phyloP scores from a whole-genome alignment of 345 rosid genomes.

The Excoecaria agallocha region DNA sequence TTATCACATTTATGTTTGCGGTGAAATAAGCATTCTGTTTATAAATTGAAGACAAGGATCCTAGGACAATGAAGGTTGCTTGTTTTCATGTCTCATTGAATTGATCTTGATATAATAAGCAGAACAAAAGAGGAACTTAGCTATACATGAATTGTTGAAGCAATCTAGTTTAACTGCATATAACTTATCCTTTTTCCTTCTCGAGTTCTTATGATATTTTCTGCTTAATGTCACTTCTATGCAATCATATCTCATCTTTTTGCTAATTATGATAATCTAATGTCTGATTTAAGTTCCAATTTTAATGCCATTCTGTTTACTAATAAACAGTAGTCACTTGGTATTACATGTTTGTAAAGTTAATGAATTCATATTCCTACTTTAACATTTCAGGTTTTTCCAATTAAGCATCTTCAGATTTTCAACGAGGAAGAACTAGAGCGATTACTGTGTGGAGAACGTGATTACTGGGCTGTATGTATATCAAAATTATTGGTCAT shows the following conservation, averaged over 20 bases:
- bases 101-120: not conserved
- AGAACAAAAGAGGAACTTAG: not conserved
- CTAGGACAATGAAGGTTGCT: not conserved
- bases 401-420: constrained; percentile 64
- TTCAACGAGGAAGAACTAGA: constrained; percentile 84
- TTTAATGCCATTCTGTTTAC: not conserved
- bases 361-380: not conserved
- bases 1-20: not conserved
- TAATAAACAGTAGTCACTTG: no score
- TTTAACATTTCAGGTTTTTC: constrained; percentile 59
- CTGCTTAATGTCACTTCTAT: not conserved
- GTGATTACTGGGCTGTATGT: constrained; percentile 61
- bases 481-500: constrained; percentile 20
- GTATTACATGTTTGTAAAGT: no score
- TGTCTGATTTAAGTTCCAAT: not conserved
- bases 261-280: not conserved
- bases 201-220: not conserved
- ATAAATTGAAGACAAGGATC: not conserved
- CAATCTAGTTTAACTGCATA: not conserved
- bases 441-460: constrained; percentile 83
- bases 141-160: no score
- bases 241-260: not conserved
- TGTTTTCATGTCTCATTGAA: not conserved
- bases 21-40: not conserved
- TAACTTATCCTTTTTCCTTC: not conserved